Evolutionary conservation across 805 yeast genomes (phyloP).

Genomic region (Yamadazyma sp.): DNA sequence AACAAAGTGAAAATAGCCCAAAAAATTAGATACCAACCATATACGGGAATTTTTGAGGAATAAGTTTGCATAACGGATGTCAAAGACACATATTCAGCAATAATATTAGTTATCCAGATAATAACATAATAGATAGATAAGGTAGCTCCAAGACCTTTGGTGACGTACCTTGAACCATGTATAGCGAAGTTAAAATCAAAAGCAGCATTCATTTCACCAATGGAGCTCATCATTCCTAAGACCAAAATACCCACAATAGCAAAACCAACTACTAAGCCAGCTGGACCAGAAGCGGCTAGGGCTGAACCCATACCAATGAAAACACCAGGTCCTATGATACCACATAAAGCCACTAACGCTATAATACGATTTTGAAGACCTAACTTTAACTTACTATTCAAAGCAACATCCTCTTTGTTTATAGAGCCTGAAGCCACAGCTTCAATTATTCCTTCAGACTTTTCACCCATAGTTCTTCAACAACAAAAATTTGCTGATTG

Average conservation of each 20-base stretch:
- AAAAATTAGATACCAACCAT: conserved; percentile 43
- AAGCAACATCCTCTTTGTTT: conserved; percentile 2
- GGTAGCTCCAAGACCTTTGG: conserved; percentile 36
- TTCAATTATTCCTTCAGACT: too few species aligned
- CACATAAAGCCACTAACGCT: conserved; percentile 22
- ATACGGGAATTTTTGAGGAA: conserved; percentile 39
- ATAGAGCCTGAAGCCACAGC: too few species aligned
- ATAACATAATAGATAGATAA: conserved; percentile 43
- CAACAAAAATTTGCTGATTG: too few species aligned
- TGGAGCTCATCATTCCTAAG: conserved; percentile 38
- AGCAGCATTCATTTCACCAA: conserved; percentile 36
- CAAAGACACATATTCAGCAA: conserved; percentile 45
- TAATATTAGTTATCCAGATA: conserved; percentile 33
- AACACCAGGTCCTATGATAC: conserved; percentile 48
- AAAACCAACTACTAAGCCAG: conserved; percentile 49
- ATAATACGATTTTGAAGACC: conserved; percentile 26
- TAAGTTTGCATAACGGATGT: conserved; percentile 45
- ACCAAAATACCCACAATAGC: conserved; percentile 43
- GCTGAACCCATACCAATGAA: conserved; percentile 54
- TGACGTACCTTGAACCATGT: conserved; percentile 39
- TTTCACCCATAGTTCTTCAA: too few species aligned
- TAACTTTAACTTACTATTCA: conserved; percentile 34
- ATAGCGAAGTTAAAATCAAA: conserved; percentile 42
- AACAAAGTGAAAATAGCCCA: conserved; percentile 31
- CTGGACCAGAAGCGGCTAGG: conserved; percentile 40